These are phyloP conservation scores for Acacia confusa DNA, from an alignment of 306 rosid genomes.

Conservation along the genomic window DNA sequence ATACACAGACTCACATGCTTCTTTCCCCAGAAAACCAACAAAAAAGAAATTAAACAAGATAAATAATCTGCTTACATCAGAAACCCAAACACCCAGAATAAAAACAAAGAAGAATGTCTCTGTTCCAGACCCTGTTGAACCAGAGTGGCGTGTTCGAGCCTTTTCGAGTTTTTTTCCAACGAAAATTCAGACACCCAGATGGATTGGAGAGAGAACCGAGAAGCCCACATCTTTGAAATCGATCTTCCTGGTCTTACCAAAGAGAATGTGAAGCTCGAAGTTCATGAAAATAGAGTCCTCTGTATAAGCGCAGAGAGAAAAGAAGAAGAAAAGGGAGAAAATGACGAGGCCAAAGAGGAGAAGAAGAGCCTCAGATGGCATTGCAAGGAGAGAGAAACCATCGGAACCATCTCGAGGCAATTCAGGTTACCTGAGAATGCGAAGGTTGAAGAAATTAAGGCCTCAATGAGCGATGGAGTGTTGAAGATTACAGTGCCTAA, in stretches of 20 bases:
- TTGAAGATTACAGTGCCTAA: slow-evolving; percentile 49
- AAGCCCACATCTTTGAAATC: slow-evolving; percentile 49
- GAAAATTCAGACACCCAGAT: slow-evolving; percentile 36
- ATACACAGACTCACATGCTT: neutral
- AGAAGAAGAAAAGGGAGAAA: neutral
- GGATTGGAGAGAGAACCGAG: slow-evolving; percentile 61
- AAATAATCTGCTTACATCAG: neutral
- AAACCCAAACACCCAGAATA: neutral
- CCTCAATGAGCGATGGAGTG: slow-evolving; percentile 58
- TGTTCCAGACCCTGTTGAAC: slow-evolving; percentile 37
- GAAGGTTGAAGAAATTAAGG: slow-evolving; percentile 53
- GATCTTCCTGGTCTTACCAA: slow-evolving; percentile 59
- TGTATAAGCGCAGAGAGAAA: slow-evolving; percentile 50
- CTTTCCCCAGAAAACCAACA: neutral
- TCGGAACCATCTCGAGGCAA: slow-evolving; percentile 37
- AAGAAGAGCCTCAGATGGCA: slow-evolving; percentile 50
- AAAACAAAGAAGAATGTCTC: slow-evolving; percentile 34
- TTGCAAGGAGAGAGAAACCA: slow-evolving; percentile 50
- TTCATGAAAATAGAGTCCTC: slow-evolving; percentile 43
- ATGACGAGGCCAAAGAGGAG: slow-evolving; percentile 15
- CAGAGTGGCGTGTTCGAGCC: slow-evolving; percentile 31
- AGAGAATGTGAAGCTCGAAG: slow-evolving; percentile 58
- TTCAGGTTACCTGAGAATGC: slow-evolving; percentile 62
- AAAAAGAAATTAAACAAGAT: neutral
- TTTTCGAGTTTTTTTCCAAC: slow-evolving; percentile 6